Base-by-base conservation (phyloP, 768 basidiomycete species). In the Melanogaster broomeanus region DNA sequence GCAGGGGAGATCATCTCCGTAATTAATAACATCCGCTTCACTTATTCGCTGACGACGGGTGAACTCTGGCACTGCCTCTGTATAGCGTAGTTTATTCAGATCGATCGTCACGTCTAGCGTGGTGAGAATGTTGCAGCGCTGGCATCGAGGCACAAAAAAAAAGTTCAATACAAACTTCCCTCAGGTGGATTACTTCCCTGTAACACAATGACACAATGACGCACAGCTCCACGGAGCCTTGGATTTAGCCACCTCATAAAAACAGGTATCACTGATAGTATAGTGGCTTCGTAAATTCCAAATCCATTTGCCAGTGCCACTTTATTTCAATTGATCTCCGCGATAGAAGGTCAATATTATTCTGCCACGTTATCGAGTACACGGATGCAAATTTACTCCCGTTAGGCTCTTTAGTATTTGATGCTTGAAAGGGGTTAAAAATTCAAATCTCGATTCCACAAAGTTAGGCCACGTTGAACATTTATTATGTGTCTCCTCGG, bases 311-410 rank as follows among this genome's bases (percentile, higher is more conserved):
- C 52, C 53, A 35, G n/a, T n/a, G n/a, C n/a, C n/a, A n/a, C n/a
- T n/a, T 19, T 40, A 39, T 28, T 7, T 37, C 33, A 53, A 60
- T 68, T 54, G 64, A 68, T 66, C 66, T 68, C 66, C 66, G 66
- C 64, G 66, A 66, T 39, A 41, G 15, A 42, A 35, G 39, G 33
- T 35, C 10, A 11, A 11, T 11, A 31, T 31, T 13, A 13, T 51
- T 44, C 38, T 38, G 38, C 51, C 55, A 48, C 61, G 48, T 39
- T 35, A 13, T 28, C 48, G 21, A 34, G 57, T 47, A 55, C 57
- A 22, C 46, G 21, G 47, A 53, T 25, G 25, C 40, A 62, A 48
- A 40, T 59, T 52, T 67, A 45, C 62, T 63, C 61, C 66, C 65
- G 66, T 63, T 65, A 63, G 46, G 48, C 66, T 63, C 61, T 57